Percentiles rank a stretch among this genome's conserved stretches.
Evolutionary conservation across 179 eudicot species (phyloP).

Genomic region (Kewa caespitosa): DNA sequence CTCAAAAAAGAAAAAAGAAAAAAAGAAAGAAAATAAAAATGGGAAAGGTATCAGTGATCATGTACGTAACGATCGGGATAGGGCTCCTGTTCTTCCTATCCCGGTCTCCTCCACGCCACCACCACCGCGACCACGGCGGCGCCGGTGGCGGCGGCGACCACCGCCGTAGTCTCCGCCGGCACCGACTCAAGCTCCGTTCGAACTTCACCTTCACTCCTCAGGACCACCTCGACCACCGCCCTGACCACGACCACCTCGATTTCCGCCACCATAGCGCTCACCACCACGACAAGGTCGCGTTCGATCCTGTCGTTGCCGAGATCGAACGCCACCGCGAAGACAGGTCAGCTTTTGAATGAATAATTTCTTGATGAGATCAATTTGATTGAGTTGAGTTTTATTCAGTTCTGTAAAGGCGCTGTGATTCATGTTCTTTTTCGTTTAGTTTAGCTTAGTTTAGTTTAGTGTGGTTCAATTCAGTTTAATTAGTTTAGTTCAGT

Average conservation of each 20-base stretch:
- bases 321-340: slow-evolving; percentile 69
- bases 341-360: too few relatives aligned
- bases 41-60: slow-evolving; percentile 54
- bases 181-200: slow-evolving; percentile 66
- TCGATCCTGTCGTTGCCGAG: slow-evolving; percentile 81
- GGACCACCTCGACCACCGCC: slow-evolving; percentile 37
- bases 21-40: too few relatives aligned
- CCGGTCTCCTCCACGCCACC: slow-evolving; percentile 21
- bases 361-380: too few relatives aligned
- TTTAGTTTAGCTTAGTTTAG: too few relatives aligned
- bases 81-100: slow-evolving; percentile 62
- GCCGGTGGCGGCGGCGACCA: slow-evolving; percentile 40
- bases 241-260: slow-evolving; percentile 52
- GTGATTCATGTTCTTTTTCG: too few relatives aligned
- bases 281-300: slow-evolving; percentile 48
- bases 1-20: too few relatives aligned
- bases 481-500: too few relatives aligned
- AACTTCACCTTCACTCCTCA: slow-evolving; percentile 45
- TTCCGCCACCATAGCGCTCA: slow-evolving; percentile 38
- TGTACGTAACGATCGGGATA: slow-evolving; percentile 60
- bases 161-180: slow-evolving; percentile 41
- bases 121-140: slow-evolving; percentile 21
- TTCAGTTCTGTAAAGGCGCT: too few relatives aligned
- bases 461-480: too few relatives aligned
- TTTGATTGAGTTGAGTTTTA: too few relatives aligned